Percentiles rank a stretch among this genome's conserved stretches.
Conservation (phyloP, 345 rosid species). For the Cardamine resedifolia region DNA sequence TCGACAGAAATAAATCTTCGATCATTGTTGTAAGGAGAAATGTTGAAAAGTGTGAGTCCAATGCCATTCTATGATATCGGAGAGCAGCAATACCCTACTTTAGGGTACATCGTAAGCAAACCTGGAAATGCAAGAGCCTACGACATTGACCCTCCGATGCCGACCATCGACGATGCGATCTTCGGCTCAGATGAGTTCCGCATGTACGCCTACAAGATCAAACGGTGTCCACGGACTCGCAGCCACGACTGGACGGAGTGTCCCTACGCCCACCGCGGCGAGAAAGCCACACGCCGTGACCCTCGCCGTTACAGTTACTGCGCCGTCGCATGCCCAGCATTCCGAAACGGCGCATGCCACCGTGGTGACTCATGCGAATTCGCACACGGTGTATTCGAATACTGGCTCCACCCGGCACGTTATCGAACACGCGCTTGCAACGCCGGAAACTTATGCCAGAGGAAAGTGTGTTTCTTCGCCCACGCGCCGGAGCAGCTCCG, state of each 20-base stretch:
- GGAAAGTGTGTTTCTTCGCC: constrained; percentile 83
- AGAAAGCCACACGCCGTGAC: constrained; percentile 91
- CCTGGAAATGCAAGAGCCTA: constrained; percentile 25
- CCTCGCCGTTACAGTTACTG: constrained; percentile 65
- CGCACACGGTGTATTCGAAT: constrained; percentile 83
- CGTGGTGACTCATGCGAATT: constrained; percentile 69
- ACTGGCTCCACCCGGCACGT: constrained; percentile 80
- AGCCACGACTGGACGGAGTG: constrained; percentile 96
- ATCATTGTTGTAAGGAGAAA: constrained; percentile 17
- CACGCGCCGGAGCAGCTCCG: constrained; percentile 77
- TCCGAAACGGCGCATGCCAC: constrained; percentile 58
- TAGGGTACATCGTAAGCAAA: constrained; percentile 33
- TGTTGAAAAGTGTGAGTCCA: constrained; percentile 28
- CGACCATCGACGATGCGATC: constrained; percentile 41
- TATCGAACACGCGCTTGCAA: constrained; percentile 77
- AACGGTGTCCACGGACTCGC: constrained; percentile 61
- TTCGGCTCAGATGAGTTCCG: constrained; percentile 71
- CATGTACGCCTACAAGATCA: constrained; percentile 84
- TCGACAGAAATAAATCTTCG: neutral
- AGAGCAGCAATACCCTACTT: constrained; percentile 33
- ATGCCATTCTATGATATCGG: constrained; percentile 37
- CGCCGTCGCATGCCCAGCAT: constrained; percentile 73
- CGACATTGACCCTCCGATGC: constrained; percentile 29
- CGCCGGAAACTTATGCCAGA: constrained; percentile 61
- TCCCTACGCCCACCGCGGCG: constrained; percentile 87